Evolutionary conservation across 78 protist species (phyloP), one percentile per base, ranked within the genome.

Genomic region (Tieghemostelium lacteum): DNA sequence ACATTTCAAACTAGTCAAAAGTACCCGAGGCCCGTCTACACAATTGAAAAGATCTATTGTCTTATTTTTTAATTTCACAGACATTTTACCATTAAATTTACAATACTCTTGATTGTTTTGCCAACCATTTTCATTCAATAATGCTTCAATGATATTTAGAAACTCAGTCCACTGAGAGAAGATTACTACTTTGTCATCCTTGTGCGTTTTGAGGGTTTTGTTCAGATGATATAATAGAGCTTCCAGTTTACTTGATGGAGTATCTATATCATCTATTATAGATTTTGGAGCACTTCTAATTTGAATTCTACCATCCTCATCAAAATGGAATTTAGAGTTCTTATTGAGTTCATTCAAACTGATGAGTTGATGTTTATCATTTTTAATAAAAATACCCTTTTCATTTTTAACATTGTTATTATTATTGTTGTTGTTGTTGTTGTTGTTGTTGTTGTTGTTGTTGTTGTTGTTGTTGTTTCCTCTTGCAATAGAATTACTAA

Each of bases 111-210:
- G 31, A 33, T 62, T n/a, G 24, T n/a, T n/a, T 33, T 14, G 5
- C 42, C 34, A 29, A n/a, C 20, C 20, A 39, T 69, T 83, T 1
- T 69, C 72, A 12, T 20, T 31, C 2, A 83, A 57, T 0, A 70
- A 8, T 6, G 16, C 58, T 28, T 67, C 75, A 20, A 94, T 24
- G 1, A 60, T 22, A 67, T 88, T 89, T 60, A 94, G 42, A 89
- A 94, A 72, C 2, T 85, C 28, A 3, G 95, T 91, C 95, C 95
- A 94, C 66, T 94, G 97, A 36, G 85, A 62, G 26, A 94, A 78
- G 4, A 94, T 85, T 14, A 94, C 28, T 49, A 52, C 3, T 66
- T 94, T 94, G 2, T n/a, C 31, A 24, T 42, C 78, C 14, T 26
- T 72, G 4, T 54, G 49, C 45, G 2, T 39, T 54, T 57, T 19